Conservation (phyloP, 2,329 filamentous ascomycete species). For the Erysiphe neolycopersici region DNA sequence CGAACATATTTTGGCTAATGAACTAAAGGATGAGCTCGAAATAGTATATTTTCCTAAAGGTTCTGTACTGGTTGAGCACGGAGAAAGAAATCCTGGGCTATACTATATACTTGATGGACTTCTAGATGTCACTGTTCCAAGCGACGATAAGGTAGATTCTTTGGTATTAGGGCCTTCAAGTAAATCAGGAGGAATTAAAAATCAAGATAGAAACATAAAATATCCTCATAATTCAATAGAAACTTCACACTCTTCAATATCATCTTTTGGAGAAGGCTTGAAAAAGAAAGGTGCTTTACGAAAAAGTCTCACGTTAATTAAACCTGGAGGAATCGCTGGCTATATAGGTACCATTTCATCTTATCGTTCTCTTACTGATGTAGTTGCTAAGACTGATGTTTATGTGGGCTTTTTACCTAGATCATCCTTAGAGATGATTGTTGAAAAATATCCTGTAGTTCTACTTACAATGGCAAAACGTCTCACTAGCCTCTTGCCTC, state of each 20-base stretch:
- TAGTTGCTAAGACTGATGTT: constrained; percentile 91
- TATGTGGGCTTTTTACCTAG: constrained; percentile 89
- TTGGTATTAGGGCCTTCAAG: constrained; percentile 10
- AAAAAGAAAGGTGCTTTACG: constrained; percentile 24
- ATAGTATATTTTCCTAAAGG: constrained; percentile 95
- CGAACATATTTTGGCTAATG: constrained; percentile 39
- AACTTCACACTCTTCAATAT: constrained; percentile 13
- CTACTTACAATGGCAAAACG: constrained; percentile 90
- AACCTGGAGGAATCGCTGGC: constrained; percentile 78
- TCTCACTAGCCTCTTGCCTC: constrained; percentile 65
- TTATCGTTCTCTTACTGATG: constrained; percentile 86
- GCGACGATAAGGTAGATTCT: constrained; percentile 18
- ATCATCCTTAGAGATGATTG: constrained; percentile 64
- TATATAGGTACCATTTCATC: constrained; percentile 89
- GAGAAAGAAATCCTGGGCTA: constrained; percentile 81
- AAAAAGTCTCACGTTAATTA: constrained; percentile 65
- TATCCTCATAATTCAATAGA: constrained; percentile 19
- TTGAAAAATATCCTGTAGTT: constrained; percentile 77
- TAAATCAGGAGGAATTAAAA: constrained; percentile 5
- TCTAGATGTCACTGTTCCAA: constrained; percentile 69
- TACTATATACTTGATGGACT: constrained; percentile 98
- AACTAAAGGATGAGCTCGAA: constrained; percentile 77
- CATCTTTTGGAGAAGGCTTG: constrained; percentile 11
- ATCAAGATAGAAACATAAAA: constrained; percentile 16
- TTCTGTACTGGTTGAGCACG: constrained; percentile 83